Evolutionary conservation across 2,329 filamentous ascomycete species (phyloP).

Genomic region (Pyrenophora seminiperda): DNA sequence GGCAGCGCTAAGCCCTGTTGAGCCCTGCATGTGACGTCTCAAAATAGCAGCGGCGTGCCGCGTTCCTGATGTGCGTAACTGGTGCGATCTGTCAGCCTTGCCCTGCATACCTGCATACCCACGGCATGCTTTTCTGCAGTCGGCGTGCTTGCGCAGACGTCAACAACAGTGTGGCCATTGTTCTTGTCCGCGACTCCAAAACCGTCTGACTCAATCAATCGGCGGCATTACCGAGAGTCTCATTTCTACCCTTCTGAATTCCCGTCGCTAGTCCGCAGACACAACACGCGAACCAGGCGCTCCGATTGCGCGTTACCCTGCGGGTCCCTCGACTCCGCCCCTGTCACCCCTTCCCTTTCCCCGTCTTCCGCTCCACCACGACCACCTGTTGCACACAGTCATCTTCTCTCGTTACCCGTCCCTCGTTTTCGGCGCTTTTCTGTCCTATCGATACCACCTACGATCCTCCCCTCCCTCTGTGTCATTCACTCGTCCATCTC

Average conservation of each 20-base stretch:
- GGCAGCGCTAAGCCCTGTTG: too few species aligned
- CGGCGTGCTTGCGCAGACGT: slow-evolving; percentile 5
- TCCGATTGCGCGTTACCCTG: slow-evolving; percentile 20
- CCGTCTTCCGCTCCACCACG: slow-evolving; percentile 28
- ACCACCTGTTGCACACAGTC: slow-evolving; percentile 24
- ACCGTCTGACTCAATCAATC: background rate
- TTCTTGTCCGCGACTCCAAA: background rate
- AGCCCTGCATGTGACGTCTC: background rate
- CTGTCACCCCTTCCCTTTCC: slow-evolving; percentile 21
- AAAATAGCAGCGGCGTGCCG: slow-evolving; percentile 12
- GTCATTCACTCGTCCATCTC: slow-evolving; percentile 11
- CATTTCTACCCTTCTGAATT: slow-evolving; percentile 15
- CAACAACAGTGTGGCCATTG: slow-evolving; percentile 6
- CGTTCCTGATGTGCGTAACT: slow-evolving; percentile 4
- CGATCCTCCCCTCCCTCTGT: slow-evolving; percentile 16
- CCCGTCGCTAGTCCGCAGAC: slow-evolving; percentile 27
- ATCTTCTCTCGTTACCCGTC: slow-evolving; percentile 37
- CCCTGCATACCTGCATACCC: slow-evolving; percentile 17
- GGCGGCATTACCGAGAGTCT: background rate
- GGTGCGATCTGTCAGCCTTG: slow-evolving; percentile 4
- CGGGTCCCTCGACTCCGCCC: slow-evolving; percentile 30
- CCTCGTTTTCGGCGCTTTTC: slow-evolving; percentile 38
- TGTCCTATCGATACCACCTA: slow-evolving; percentile 22
- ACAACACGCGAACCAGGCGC: slow-evolving; percentile 21
- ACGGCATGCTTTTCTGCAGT: slow-evolving; percentile 5